Evolutionary conservation across 352 stramenopile genomes (phyloP), one percentile per base, ranked within the genome.

Genomic region (Pythium rhizo-oryzae): DNA sequence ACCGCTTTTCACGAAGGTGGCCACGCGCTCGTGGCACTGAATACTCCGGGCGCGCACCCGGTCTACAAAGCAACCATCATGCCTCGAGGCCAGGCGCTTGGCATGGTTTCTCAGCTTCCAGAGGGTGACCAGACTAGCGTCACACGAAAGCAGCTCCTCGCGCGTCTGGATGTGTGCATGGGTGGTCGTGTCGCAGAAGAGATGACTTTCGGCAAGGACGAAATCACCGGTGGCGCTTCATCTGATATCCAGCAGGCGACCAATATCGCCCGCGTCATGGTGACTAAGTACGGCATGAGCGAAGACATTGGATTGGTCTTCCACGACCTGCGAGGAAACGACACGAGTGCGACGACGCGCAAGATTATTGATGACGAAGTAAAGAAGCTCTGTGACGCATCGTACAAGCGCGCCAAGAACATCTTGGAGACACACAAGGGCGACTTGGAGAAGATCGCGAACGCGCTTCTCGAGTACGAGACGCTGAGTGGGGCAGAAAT

Each of bases 11-110:
- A 99, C 79, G 98, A 99, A 80, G 97, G 96, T 46, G 98, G 98
- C 8, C 98, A 99, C 82, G 98, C 98, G 5, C 85, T 99, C 49
- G 92, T 99, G 12, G 97, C 96, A 8, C 85, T 99, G 60, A 96
- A 96, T 61, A 99, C 97, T 4, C 90, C 94, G 0, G 96, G 97
- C 21, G 97, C 97, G 12, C 87, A 98, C 59, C 95, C 96, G 1
- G 96, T 99, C 67, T 98, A 99, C 85, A 99, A 99, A 82, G 98
- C 97, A 13, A 99, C 98, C 8, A 99, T 99, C 71, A 99, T 99
- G 93, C 98, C 98, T n/a, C 91, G 98, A 21, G 98, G 98, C 7
- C 86, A 98, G 59, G 88, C 97, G 7, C 84, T 99, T 33, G 98
- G 98, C 44, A 99, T 99, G 96, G 97, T 99, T 7, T 98, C 91